Percentiles rank a stretch among this genome's conserved stretches.
Evolutionary conservation across 768 basidiomycete genomes (phyloP).

Genomic region (Panaeolus cyanescens): DNA sequence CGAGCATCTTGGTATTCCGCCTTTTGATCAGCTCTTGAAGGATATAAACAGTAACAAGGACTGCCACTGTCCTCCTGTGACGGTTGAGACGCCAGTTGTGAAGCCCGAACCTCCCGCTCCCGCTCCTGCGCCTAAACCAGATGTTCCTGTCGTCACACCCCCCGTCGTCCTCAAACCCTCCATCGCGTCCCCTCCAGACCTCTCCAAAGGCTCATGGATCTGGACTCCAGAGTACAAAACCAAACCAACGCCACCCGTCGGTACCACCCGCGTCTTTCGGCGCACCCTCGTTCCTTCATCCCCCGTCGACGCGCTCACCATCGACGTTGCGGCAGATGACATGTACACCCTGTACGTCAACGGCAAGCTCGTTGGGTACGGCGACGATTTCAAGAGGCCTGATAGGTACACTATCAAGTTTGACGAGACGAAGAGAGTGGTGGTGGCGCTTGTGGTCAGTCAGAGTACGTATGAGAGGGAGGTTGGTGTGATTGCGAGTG

Average conservation of each 20-base stretch:
- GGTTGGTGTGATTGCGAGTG: conserved; percentile 2
- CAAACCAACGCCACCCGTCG: conserved; percentile 12
- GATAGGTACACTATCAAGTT: conserved; percentile 11
- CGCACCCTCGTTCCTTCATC: conserved; percentile 20
- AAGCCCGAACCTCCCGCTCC: too few relatives aligned
- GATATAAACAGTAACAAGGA: too few relatives aligned
- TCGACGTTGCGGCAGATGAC: conserved; percentile 27
- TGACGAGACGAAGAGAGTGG: conserved; percentile 2
- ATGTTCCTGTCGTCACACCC: too few relatives aligned
- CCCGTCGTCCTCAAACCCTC: too few relatives aligned
- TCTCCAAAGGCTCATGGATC: not conserved
- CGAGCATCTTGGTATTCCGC: too few relatives aligned
- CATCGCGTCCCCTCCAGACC: too few relatives aligned
- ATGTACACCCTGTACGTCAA: conserved; percentile 30
- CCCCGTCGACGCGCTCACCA: conserved; percentile 18
- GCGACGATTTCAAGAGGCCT: conserved; percentile 4
- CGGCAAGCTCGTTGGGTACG: conserved; percentile 25
- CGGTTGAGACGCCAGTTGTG: too few relatives aligned
- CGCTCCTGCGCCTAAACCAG: too few relatives aligned
- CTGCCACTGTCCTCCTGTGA: too few relatives aligned
- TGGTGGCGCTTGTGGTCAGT: conserved; percentile 10
- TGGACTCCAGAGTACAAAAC: not conserved
- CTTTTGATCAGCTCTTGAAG: too few relatives aligned
- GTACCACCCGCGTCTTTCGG: conserved; percentile 19
- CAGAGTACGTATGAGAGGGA: not conserved